phyloP scores from a whole-genome alignment of 345 rosid genomes.

The Angophora floribunda region DNA sequence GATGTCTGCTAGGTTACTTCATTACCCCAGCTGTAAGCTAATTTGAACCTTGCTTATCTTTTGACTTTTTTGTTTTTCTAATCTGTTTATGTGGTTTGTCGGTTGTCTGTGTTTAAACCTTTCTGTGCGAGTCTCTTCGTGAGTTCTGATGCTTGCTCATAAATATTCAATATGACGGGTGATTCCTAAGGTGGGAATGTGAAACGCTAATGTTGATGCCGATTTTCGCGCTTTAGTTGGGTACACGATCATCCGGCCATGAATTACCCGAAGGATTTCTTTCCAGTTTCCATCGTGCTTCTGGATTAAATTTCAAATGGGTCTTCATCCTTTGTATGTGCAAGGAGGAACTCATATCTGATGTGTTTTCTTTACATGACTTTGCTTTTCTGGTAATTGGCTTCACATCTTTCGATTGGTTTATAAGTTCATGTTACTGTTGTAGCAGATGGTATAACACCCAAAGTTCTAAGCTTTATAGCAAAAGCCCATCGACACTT shows the following conservation, averaged over 20 bases:
- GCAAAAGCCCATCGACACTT: not conserved
- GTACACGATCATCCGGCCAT: not conserved
- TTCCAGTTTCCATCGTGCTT: not conserved
- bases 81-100: not conserved
- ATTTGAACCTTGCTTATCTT: not conserved
- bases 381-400: not conserved
- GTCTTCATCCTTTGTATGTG: not conserved
- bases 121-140: not conserved
- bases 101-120: not conserved
- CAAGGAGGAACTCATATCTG: not conserved
- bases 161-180: not conserved
- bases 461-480: not conserved
- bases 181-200: not conserved
- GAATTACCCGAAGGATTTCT: not conserved
- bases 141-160: not conserved
- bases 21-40: constrained; percentile 24
- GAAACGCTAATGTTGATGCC: not conserved
- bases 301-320: not conserved
- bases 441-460: not conserved
- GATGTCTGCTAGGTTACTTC: constrained; percentile 17
- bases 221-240: not conserved
- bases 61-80: not conserved
- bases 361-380: not conserved
- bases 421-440: not conserved
- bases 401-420: not conserved